Conservation (phyloP, 192 early-diverging fungal species). For the Coemansia sp. region DNA sequence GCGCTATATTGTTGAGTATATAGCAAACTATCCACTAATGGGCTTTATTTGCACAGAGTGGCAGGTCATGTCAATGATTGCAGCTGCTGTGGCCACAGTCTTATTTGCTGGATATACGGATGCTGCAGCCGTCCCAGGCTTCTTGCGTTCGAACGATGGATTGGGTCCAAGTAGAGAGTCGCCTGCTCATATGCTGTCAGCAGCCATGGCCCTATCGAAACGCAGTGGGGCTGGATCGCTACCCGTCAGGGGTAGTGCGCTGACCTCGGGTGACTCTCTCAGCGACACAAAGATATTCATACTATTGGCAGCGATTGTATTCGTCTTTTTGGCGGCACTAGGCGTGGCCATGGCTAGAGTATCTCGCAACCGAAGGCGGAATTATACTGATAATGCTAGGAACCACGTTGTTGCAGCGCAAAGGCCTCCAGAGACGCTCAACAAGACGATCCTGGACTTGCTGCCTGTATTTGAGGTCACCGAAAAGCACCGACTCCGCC, state of each 20-base stretch:
- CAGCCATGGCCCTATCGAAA: not conserved
- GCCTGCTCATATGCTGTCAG: not conserved
- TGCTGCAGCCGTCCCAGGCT: not conserved
- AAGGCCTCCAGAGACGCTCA: slow-evolving; percentile 39
- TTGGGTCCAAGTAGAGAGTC: not conserved
- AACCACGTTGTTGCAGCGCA: slow-evolving; percentile 32
- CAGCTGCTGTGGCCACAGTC: not conserved
- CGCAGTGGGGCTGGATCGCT: slow-evolving; percentile 2
- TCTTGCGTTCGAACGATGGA: not conserved
- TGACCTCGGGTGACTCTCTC: slow-evolving; percentile 27
- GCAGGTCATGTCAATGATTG: not conserved
- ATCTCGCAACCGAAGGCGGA: slow-evolving; percentile 35
- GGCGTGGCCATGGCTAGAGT: slow-evolving; percentile 54
- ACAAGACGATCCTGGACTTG: slow-evolving; percentile 50
- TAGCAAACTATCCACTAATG: not conserved
- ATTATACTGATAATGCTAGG: slow-evolving; percentile 19
- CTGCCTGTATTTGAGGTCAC: slow-evolving; percentile 53
- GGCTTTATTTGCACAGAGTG: not conserved
- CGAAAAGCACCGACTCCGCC: slow-evolving; percentile 37
- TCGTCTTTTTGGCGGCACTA: slow-evolving; percentile 50
- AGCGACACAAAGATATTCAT: slow-evolving; percentile 57
- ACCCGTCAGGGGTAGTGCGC: not conserved
- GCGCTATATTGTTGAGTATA: not conserved
- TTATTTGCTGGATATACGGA: not conserved
- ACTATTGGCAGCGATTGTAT: slow-evolving; percentile 51